A percentile compares a stretch with the other conserved stretches of the same genome.
phyloP scores from a whole-genome alignment of 2,329 filamentous ascomycete genomes.

The Fonsecaea multimorphosa region DNA sequence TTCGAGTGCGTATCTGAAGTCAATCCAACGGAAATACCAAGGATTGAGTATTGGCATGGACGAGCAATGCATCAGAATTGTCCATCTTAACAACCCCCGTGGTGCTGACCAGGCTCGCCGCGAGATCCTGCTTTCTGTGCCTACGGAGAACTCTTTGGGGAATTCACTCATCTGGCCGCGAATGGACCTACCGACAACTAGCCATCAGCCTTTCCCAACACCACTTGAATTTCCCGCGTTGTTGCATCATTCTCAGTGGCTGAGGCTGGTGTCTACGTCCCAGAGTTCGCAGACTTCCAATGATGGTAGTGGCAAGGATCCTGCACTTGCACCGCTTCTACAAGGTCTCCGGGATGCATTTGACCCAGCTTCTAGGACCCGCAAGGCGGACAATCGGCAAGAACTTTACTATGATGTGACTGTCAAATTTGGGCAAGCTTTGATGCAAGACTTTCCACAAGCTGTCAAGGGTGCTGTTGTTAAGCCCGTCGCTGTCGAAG shows the following conservation, averaged over 20 bases:
- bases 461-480: neutral
- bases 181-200: neutral
- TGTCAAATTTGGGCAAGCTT: conserved; percentile 26
- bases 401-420: conserved; percentile 22
- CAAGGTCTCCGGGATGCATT: conserved; percentile 11
- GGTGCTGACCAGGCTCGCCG: conserved; percentile 28
- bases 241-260: conserved; percentile 18
- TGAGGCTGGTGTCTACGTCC: conserved; percentile 17
- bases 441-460: conserved; percentile 12
- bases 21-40: conserved; percentile 27
- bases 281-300: neutral
- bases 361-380: neutral
- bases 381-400: conserved; percentile 1
- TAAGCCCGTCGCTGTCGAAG: neutral
- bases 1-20: conserved; percentile 22
- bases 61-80: conserved; percentile 18
- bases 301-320: neutral
- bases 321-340: conserved; percentile 2
- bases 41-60: conserved; percentile 20
- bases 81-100: conserved; percentile 14
- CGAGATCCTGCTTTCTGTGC: conserved; percentile 27
- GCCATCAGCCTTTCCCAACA: conserved; percentile 21
- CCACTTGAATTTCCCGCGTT: conserved; percentile 22
- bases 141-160: neutral
- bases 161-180: conserved; percentile 17